Evolutionary conservation across 371 early-diverging fungal genomes (phyloP).

Genomic region (Saksenaea vasiformis): DNA sequence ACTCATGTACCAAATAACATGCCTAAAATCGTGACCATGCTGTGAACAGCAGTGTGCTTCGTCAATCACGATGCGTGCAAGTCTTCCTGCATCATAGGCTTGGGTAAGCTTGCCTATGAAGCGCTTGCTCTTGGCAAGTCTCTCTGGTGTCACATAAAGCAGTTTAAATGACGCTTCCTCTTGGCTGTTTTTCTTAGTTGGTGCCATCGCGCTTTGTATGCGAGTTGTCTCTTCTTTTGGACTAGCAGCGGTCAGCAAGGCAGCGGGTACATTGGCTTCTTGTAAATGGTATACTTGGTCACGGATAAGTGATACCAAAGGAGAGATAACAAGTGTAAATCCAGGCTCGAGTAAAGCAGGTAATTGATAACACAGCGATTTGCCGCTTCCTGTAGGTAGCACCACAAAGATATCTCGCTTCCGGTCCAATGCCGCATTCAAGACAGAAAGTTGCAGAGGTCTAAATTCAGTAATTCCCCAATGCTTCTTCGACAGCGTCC

Average conservation of each 20-base stretch:
- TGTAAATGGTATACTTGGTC: constrained; percentile 83
- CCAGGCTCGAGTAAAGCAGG: constrained; percentile 79
- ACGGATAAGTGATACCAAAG: constrained; percentile 81
- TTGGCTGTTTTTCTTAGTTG: constrained; percentile 14
- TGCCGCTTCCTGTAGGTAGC: constrained; percentile 92
- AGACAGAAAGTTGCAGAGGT: constrained; percentile 68
- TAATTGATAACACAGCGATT: constrained; percentile 87
- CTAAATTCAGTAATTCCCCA: constrained; percentile 67
- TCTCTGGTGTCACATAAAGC: constrained; percentile 93
- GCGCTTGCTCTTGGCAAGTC: constrained; percentile 72
- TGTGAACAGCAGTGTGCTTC: constrained; percentile 85
- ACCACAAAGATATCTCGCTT: constrained; percentile 79
- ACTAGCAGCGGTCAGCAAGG: constrained; percentile 62
- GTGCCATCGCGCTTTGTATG: constrained; percentile 48
- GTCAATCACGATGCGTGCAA: constrained; percentile 83
- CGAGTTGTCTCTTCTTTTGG: constrained; percentile 55
- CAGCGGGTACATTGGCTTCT: constrained; percentile 69
- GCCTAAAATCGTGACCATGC: constrained; percentile 89
- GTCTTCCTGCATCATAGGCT: constrained; percentile 56
- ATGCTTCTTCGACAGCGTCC: constrained; percentile 33
- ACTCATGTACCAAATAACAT: background rate
- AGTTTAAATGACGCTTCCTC: constrained; percentile 43
- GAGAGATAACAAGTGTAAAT: constrained; percentile 84
- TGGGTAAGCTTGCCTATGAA: constrained; percentile 70
- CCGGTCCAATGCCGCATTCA: constrained; percentile 73